Base-by-base conservation (phyloP, 176 grass and related monocot species). In the Aegilops tauschii region DNA sequence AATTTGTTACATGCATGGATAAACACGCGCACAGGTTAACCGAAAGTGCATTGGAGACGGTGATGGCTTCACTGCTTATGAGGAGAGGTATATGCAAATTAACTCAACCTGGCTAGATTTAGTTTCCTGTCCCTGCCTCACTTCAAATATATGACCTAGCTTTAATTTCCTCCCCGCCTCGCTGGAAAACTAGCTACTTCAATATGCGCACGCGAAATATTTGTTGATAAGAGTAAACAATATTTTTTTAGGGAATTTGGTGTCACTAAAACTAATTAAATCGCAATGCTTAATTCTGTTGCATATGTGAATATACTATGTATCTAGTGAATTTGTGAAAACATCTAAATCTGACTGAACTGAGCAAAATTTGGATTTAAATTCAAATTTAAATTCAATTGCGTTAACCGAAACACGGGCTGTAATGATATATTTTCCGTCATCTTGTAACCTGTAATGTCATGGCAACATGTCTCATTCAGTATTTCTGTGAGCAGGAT, bases 31-130 rank as follows among this genome's bases (percentile, higher is more conserved):
- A 4, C 49, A 85, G 88, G 82, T 85, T 49, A 21, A 76, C 8
- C 18, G 16, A 28, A 81, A 23, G 9, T 21, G 35, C 50, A 35
- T 89, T 44, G 83, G 45, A 18, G 88, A 89, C 27, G 88, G 88
- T n/a, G 88, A 89, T 25, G 83, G 88, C 17, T 59, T 89, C 4
- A 81, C 77, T 7, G 76, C 71, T 5, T 85, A 89, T 23, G 82
- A 81, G 3, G 75, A 14, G 31, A 34, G 4, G 31, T 16, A 17
- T 62, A 25, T n/a, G 18, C 20, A 62, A 62, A 62, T 27, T 62
- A 62, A 62, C 61, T 11, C 61, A 27, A 62, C n/a, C n/a, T 12
- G 10, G 61, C 61, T 27, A 62, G 61, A 3, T 62, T 62, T 62
- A 62, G n/a, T 62, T 12, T 62, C 61, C n/a, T 62, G 1, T 11